Evolutionary conservation across 805 yeast genomes (phyloP), one percentile per base, ranked within the genome.

Genomic region (Danielozyma ontarioensis): DNA sequence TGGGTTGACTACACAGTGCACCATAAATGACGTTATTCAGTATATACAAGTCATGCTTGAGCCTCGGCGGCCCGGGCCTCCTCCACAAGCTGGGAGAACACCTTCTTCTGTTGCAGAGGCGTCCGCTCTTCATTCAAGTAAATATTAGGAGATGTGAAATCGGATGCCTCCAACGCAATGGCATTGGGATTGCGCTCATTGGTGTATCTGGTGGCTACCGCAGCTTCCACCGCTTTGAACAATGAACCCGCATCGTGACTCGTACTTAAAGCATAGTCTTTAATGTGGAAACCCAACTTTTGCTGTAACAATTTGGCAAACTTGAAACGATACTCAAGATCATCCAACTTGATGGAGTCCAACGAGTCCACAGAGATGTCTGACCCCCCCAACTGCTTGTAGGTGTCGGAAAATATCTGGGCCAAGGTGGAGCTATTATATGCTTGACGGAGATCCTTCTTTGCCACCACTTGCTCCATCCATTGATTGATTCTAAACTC

Each of bases 131-230:
- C 61, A 36, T 72, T 77, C 39, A 78, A 62, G 40, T 69, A 68
- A 22, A 80, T 60, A 44, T 83, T 84, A 4, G 74, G 64, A 25
- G 82, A 76, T 19, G 58, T 64, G 48, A 76, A 83, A 28, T 74
- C 79, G 18, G 64, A 66, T 5, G 64, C 54, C 36, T 76, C 63
- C 44, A 85, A 64, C 40, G 78, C 76, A 35, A 85, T 74, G 18
- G 86, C 90, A 47, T 82, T 74, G n/a, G 93, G 88, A 48, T 78
- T 74, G 51, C 78, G 72, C 50, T 82, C 88, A 46, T 73, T 74
- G 42, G 62, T 70, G 50, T 62, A 61, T 45, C 68, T 63, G 13
- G 49, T 44, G 15, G 69, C 67, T 17, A 70, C 61, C n/a, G 69
- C 51, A 35, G 57, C 40, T 7, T 45, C 33, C 30, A 76, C 56